Base-by-base conservation (phyloP, 2,329 filamentous ascomycete genomes). In the Phaeosphaeriaceae sp. region DNA sequence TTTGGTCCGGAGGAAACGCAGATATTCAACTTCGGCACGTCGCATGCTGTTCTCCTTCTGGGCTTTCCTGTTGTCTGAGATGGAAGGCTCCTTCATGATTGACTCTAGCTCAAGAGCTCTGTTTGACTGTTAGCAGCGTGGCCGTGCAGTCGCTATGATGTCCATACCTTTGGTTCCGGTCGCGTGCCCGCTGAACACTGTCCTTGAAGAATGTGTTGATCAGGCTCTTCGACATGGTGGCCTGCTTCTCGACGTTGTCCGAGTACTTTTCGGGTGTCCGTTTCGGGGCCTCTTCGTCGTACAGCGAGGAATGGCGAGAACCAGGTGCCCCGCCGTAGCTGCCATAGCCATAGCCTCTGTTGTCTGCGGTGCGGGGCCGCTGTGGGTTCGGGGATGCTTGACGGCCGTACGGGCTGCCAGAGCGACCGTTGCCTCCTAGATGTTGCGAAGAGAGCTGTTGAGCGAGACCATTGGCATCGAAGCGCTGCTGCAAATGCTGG, bases 401-500 rank as follows among this genome's bases (percentile, higher is more conserved):
- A 58, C 86, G 84, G 64, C 84, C 87, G 74, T 93, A 93, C 49
- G 88, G 87, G 59, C 81, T 83, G 25, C 87, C 88, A 27, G 85
- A 85, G 66, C 92, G 86, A 59, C 88, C 88, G 45, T 87, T 88
- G 46, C 87, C 88, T 48, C 88, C 88, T 21, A 98, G 85, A 78
- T 97, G 96, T 83, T 98, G 94, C 79, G 97, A 93, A 57, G 94
- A 96, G 79, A 98, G 96, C 78, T 99, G 95, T 76, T 97, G 92
- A 60, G 93, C 93, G 47, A 98, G 86, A 27, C 93, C 93, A 70
- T 92, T 95, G 69, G 94, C 96, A 72, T 91, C 92, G 75, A 82
- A 86, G 81, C 78, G 78, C 58, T 83, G 79, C 53, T 83, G 79
- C 53, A 81, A 77, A 63, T 86, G 84, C 49, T 83, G 83, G 48